Base-by-base conservation (phyloP, 179 eudicot genomes). In the Spinacia oleracea region DNA sequence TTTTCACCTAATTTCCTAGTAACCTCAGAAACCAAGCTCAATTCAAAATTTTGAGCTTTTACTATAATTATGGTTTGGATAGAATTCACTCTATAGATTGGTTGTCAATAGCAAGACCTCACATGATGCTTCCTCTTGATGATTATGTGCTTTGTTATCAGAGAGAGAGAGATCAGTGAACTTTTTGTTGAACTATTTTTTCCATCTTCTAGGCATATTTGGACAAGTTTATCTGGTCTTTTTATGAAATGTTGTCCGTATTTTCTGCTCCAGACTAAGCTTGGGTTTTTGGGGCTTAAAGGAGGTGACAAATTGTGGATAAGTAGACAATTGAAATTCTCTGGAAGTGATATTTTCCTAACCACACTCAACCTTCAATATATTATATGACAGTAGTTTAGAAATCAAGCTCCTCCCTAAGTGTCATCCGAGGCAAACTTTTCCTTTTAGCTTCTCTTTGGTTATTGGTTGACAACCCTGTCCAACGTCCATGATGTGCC, bases 151-250 rank as follows among this genome's bases (percentile, higher is more conserved):
- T 9, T 9, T 25, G 38, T 15, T 67, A 21, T 15, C 23, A 34
- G 27, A 35, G 14, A 16, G 25, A 34, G 45, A 34, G 23, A 67
- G 48, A 9, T 9, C 10, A 18, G 25, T 38, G 15, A 66, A 66
- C 48, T 34, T 34, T 16, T 35, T 55, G 59, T 66, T 38, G 14
- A 34, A 6, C 23, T 66, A 9, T 66, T 66, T n/a, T 66, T 11
- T 16, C 15, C 18, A 23, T 6, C 20, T 66, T 38, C 27, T 70
- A 43, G 32, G 29, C 73, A 69, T 38, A 35, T 69, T n/a, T 21
- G 73, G 65, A 60, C 65, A 66, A 21, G 31, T 42, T 43, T 42
- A 65, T 42, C 42, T 42, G 73, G 51, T 42, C 73, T 40, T 69
- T 43, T 11, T 42, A 25, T 2, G 73, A 9, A 38, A 6, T 38